These are phyloP conservation scores for Pistacia vera DNA, from an alignment of 345 rosid genomes.

Conservation along the genomic window DNA sequence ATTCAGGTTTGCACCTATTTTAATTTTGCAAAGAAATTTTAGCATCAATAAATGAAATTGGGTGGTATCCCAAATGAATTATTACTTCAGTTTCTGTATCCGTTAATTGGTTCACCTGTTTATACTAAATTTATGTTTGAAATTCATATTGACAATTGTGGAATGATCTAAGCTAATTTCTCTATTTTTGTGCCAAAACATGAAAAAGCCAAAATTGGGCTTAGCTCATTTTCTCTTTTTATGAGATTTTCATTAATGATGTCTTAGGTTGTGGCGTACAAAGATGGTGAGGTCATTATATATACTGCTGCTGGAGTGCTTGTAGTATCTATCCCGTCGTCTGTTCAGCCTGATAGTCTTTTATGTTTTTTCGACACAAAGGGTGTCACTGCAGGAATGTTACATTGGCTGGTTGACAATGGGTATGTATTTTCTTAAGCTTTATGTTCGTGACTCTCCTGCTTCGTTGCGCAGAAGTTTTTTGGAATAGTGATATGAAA, in stretches of 20 bases:
- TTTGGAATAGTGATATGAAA: background rate
- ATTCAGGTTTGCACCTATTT: constrained; percentile 62
- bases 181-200: background rate
- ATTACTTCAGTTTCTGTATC: background rate
- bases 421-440: constrained; percentile 50
- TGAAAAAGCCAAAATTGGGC: constrained; percentile 6
- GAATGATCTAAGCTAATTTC: background rate
- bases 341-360: constrained; percentile 91
- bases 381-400: constrained; percentile 96
- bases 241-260: constrained; percentile 12
- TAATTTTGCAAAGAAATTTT: background rate
- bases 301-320: constrained; percentile 98
- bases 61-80: background rate
- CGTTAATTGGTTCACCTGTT: background rate
- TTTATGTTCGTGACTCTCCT: background rate
- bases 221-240: constrained; percentile 5
- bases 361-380: constrained; percentile 95
- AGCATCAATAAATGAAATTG: background rate
- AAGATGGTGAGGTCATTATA: constrained; percentile 88
- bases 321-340: constrained; percentile 94
- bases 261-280: constrained; percentile 81
- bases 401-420: constrained; percentile 89
- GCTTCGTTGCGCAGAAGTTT: background rate
- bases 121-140: background rate
- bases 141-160: background rate